phyloP scores from a whole-genome alignment of 2,329 filamentous ascomycete genomes.

The Coniochaeta sp. region DNA sequence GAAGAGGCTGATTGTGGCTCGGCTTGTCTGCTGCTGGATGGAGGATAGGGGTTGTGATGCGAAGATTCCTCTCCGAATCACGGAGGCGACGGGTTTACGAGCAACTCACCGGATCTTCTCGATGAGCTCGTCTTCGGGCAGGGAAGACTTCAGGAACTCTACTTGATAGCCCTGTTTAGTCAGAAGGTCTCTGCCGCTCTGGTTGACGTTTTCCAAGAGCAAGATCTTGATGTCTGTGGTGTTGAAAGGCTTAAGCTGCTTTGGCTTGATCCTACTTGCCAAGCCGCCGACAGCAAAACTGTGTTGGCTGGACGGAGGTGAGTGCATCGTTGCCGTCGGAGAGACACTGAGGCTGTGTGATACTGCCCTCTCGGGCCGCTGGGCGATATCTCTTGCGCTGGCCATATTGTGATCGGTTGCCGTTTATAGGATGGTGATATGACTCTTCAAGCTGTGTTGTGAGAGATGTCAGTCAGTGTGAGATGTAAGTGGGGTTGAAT shows the following conservation, averaged over 20 bases:
- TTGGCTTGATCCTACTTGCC: conserved; percentile 40
- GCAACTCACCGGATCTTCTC: conserved; percentile 79
- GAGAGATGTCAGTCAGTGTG: not conserved
- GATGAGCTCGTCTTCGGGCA: conserved; percentile 89
- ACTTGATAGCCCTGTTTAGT: conserved; percentile 89
- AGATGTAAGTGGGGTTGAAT: conserved; percentile 4
- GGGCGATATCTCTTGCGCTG: conserved; percentile 35
- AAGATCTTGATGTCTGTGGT: conserved; percentile 95
- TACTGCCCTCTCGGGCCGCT: conserved; percentile 30
- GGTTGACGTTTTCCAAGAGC: conserved; percentile 91
- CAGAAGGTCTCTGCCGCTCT: conserved; percentile 79
- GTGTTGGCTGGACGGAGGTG: conserved; percentile 54
- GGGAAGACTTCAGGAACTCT: conserved; percentile 78
- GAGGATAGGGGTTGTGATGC: conserved; percentile 3
- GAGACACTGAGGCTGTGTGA: conserved; percentile 62
- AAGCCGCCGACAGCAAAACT: conserved; percentile 33
- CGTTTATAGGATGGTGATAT: conserved; percentile 8
- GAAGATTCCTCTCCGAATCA: conserved; percentile 9
- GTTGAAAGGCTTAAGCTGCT: conserved; percentile 90
- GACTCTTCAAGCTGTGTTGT: conserved; percentile 2
- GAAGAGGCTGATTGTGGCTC: not conserved
- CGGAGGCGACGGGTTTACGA: conserved; percentile 6
- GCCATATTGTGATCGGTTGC: conserved; percentile 15
- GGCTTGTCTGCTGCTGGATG: not conserved
- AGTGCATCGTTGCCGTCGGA: conserved; percentile 68